Evolutionary conservation across 2,329 filamentous ascomycete genomes (phyloP).

Genomic region (Trichoderma arundinaceum): DNA sequence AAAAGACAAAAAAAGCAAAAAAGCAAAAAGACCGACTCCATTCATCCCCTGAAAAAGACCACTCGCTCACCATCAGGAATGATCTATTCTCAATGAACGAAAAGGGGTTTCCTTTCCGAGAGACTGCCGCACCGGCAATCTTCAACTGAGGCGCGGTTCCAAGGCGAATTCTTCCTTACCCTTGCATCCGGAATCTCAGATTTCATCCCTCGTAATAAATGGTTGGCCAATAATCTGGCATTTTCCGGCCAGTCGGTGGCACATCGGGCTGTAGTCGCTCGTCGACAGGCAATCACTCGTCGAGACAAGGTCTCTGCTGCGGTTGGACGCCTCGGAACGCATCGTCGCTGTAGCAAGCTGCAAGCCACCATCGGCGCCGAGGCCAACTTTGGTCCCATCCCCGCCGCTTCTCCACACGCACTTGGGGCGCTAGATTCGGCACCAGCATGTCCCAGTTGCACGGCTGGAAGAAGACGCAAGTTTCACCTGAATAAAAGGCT

Average conservation of each 20-base stretch:
- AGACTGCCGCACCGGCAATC: background rate
- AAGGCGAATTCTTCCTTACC: background rate
- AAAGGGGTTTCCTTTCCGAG: background rate
- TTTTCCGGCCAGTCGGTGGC: background rate
- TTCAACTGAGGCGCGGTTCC: background rate
- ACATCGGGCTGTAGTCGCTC: constrained; percentile 5
- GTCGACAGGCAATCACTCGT: background rate
- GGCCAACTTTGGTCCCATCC: constrained; percentile 25
- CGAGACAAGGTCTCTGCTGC: background rate
- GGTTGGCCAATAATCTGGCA: background rate
- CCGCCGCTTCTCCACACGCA: constrained; percentile 28
- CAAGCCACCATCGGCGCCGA: constrained; percentile 14
- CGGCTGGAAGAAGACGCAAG: constrained; percentile 10
- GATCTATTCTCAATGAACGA: background rate
- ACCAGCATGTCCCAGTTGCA: constrained; percentile 13
- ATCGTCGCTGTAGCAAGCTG: background rate
- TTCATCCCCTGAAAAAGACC: background rate
- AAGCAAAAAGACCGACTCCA: background rate
- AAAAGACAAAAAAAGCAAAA: background rate
- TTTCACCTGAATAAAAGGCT: constrained; percentile 14
- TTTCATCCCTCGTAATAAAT: constrained; percentile 17
- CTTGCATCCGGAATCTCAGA: constrained; percentile 22
- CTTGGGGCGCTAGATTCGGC: constrained; percentile 22
- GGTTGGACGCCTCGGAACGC: constrained; percentile 10
- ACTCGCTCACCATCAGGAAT: background rate